These are phyloP conservation scores for Geoglossum cookeanum DNA, from an alignment of 2,329 filamentous ascomycete genomes.

Conservation along the genomic window DNA sequence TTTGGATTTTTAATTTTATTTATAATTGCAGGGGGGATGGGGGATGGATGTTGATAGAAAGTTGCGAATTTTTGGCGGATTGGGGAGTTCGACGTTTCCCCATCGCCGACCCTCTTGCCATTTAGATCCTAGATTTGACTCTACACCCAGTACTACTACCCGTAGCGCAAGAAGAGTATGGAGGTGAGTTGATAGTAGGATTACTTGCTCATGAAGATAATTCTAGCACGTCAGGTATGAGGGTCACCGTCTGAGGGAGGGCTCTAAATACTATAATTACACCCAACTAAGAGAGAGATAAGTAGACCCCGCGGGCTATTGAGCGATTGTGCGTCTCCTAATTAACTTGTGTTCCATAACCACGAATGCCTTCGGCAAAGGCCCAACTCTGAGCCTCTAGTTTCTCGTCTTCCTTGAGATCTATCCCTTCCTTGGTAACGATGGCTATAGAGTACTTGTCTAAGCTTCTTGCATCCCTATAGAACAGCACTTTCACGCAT, in stretches of 20 bases:
- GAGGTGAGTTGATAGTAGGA: too few species aligned
- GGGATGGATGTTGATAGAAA: too few species aligned
- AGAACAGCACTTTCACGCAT: constrained; percentile 97
- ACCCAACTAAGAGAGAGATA: background rate
- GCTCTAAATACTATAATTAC: background rate
- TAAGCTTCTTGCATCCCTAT: constrained; percentile 83
- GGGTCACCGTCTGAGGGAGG: background rate
- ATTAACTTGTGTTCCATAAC: constrained; percentile 65
- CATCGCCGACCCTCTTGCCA: too few species aligned
- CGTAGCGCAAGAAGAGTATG: too few species aligned
- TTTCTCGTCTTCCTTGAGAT: constrained; percentile 67
- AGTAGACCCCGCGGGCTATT: background rate
- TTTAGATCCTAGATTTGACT: too few species aligned
- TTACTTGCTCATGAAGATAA: background rate
- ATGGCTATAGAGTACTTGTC: constrained; percentile 85
- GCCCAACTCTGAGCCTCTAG: constrained; percentile 95
- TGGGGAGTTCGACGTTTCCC: too few species aligned
- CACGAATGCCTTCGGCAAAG: constrained; percentile 85
- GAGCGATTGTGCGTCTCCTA: background rate
- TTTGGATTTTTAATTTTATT: too few species aligned
- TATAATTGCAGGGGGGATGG: too few species aligned
- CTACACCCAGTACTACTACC: too few species aligned
- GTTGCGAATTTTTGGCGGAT: too few species aligned
- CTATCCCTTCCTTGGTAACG: constrained; percentile 73
- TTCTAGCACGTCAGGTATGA: background rate